Base-by-base conservation (phyloP, 805 yeast species). In the Barnettozyma siamensis region DNA sequence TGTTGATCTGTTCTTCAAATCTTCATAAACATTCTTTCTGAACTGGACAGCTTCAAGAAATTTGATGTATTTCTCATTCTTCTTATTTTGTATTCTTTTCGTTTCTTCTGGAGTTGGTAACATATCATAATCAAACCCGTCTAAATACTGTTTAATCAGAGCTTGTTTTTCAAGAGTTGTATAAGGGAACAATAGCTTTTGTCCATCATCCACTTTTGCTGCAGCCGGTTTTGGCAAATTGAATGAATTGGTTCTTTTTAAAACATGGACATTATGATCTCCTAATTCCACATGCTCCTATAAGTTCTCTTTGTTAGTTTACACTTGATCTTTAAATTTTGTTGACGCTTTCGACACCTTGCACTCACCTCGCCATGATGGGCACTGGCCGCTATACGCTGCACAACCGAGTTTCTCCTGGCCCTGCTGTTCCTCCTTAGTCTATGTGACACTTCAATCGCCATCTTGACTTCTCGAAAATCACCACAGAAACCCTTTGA, bases 361-460 rank as follows among this genome's bases (percentile, higher is more conserved):
- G 33, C 5, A 30, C 56, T 45, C 26, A 58, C 62, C 20, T 67
- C 66, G 3, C 58, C 47, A 17, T 62, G 60, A 2, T 80, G 79
- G 9, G 70, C 67, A 28, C 72, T 75, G 33, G 70, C 59, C 0
- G 88, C 88, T 35, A 81, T 78, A 24, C 66, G 61, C 38, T 77
- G 77, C 1, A 81, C 87, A 45, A 80, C 72, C 2, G 88, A 80
- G 44, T 74, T 72, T 41, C 80, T 70, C 53, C 88, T 66, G 7
- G 70, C 66, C 45, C 79, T 62, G 31, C 54, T 53, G 21, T 43
- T 45, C 15, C 52, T 37, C 34, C 48, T 38, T 9, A 32, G 33
- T 36, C 45, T 23, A 46, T 30, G 30, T 37, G 34, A 4, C 13
- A 18, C 42, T 31, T 42, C 57, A 34, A 42, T 32, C 1, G 47